Percentiles rank a stretch among this genome's conserved stretches.
phyloP scores from a whole-genome alignment of 345 rosid species.

The Eucalyptus cladocalyx region DNA sequence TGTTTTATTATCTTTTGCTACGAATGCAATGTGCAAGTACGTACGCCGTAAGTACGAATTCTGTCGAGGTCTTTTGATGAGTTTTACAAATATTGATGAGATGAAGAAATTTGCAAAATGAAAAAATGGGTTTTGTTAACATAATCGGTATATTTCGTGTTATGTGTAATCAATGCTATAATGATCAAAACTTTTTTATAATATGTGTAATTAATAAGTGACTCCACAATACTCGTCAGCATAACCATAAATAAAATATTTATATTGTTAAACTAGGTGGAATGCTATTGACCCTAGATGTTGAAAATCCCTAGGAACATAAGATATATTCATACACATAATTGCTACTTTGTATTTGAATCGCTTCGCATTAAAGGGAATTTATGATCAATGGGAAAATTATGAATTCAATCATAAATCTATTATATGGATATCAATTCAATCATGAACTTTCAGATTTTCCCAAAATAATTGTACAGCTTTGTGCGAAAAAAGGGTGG shows the following conservation, averaged over 20 bases:
- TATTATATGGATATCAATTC: neutral
- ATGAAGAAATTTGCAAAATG: neutral
- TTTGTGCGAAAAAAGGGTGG: fast-evolving
- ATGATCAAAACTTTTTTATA: neutral
- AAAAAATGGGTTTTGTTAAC: neutral
- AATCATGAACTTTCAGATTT: neutral
- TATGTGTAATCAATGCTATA: neutral
- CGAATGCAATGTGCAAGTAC: neutral
- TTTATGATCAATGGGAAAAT: neutral
- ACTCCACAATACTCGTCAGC: fast-evolving
- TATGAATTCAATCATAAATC: neutral
- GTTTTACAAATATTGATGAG: neutral
- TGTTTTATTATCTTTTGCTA: neutral
- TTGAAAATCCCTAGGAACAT: neutral
- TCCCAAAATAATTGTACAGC: neutral
- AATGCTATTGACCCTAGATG: neutral
- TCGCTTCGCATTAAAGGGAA: neutral
- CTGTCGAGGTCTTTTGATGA: neutral
- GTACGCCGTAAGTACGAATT: neutral
- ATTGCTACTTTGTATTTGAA: neutral
- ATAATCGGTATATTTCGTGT: neutral
- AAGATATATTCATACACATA: neutral
- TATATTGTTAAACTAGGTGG: fast-evolving
- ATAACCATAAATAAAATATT: neutral
- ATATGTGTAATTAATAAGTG: neutral